These are phyloP conservation scores for Aristolochia californica DNA, from an alignment of 164 flowering plant species.

Conservation along the genomic window DNA sequence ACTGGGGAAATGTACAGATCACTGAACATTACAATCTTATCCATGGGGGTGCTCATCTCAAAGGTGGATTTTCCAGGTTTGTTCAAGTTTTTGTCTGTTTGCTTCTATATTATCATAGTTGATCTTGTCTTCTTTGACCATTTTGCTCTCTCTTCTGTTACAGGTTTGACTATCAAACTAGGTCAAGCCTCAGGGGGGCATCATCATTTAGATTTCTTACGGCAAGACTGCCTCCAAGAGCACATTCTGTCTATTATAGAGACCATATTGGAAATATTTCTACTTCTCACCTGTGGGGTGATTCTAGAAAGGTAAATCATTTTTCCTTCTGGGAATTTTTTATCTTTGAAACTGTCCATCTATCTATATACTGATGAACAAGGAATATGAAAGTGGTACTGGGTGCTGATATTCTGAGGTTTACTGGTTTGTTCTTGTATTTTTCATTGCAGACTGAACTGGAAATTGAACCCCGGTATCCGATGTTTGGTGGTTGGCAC, in stretches of 20 bases:
- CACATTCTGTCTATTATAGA: slow-evolving; percentile 88
- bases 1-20: slow-evolving; percentile 92
- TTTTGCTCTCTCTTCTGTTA: background rate
- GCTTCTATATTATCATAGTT: background rate
- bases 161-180: slow-evolving; percentile 85
- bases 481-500: slow-evolving; percentile 97
- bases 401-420: background rate
- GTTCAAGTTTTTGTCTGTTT: background rate
- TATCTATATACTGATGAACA: background rate
- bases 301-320: slow-evolving; percentile 59
- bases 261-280: slow-evolving; percentile 96
- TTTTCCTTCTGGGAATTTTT: background rate
- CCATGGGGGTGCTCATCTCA: slow-evolving; percentile 77
- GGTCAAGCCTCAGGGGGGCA: slow-evolving; percentile 75
- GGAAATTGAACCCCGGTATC: slow-evolving; percentile 85
- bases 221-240: slow-evolving; percentile 84
- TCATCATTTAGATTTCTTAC: slow-evolving; percentile 63
- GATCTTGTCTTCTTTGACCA: background rate
- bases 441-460: slow-evolving; percentile 62
- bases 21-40: slow-evolving; percentile 73
- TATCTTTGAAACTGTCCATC: background rate
- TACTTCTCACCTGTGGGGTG: slow-evolving; percentile 69
- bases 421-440: background rate
- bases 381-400: background rate
- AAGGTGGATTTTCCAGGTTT: slow-evolving; percentile 92